These are phyloP conservation scores for Vicia villosa DNA, from an alignment of 306 rosid genomes.

Conservation along the genomic window DNA sequence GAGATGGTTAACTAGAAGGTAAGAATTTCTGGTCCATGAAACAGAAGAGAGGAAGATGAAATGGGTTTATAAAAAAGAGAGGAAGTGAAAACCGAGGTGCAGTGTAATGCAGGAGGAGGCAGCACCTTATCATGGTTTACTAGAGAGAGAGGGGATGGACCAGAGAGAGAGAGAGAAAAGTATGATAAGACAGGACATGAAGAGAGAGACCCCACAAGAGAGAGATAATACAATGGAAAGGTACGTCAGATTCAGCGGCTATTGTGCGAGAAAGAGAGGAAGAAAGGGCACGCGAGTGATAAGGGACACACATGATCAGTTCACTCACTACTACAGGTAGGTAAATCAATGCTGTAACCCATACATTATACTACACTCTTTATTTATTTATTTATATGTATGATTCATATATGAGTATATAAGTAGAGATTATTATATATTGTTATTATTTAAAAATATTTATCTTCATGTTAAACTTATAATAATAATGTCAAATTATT, in stretches of 20 bases:
- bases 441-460: too few species aligned
- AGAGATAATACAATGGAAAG: constrained; percentile 10
- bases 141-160: constrained; percentile 37
- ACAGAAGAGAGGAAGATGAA: constrained; percentile 6
- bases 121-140: background rate
- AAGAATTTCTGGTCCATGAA: constrained; percentile 35
- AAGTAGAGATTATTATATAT: too few species aligned
- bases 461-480: too few species aligned
- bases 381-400: too few species aligned
- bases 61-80: constrained; percentile 29
- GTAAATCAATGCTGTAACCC: background rate
- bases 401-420: too few species aligned
- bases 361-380: background rate
- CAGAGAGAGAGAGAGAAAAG: constrained; percentile 43
- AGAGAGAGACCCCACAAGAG: constrained; percentile 39
- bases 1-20: background rate
- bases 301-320: constrained; percentile 41
- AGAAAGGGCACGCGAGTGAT: constrained; percentile 48
- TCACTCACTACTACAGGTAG: background rate
- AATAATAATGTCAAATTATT: too few species aligned
- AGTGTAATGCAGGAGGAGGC: constrained; percentile 4
- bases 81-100: constrained; percentile 29
- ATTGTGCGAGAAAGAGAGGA: constrained; percentile 48
- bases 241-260: constrained; percentile 68
- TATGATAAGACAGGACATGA: constrained; percentile 49